Conservation (phyloP, 176 grass and related monocot genomes). For the Oryza brachyantha region DNA sequence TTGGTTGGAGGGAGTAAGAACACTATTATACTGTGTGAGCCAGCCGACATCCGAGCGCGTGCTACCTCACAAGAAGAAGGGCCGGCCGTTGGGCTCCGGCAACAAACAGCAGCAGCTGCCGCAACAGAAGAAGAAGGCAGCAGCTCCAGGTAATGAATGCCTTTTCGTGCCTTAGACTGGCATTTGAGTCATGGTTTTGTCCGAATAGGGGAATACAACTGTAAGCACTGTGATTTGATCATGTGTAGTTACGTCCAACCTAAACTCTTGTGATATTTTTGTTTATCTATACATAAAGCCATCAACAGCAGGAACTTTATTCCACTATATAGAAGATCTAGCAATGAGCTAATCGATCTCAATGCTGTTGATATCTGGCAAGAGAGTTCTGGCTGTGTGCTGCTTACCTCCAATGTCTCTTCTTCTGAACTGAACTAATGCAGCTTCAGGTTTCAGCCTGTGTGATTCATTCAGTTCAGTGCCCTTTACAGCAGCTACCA, state of each 20-base stretch:
- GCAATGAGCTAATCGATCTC: too few relatives aligned
- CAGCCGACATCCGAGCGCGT: neutral
- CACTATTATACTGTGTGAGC: too few relatives aligned
- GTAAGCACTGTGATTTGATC: neutral
- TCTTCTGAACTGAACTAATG: neutral
- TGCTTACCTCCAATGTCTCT: neutral
- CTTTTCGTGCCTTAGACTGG: neutral
- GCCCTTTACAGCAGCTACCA: neutral
- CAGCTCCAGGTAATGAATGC: slow-evolving; percentile 42
- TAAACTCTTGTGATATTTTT: neutral
- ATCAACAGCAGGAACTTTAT: too few relatives aligned
- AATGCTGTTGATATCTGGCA: neutral
- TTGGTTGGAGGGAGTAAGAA: too few relatives aligned
- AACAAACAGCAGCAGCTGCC: slow-evolving; percentile 26
- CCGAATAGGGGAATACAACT: neutral
- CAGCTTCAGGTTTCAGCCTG: neutral
- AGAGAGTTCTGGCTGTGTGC: too few relatives aligned
- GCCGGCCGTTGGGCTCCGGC: slow-evolving; percentile 27
- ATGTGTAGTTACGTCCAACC: neutral
- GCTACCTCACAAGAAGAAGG: slow-evolving; percentile 25
- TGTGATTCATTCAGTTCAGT: neutral
- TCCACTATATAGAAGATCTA: too few relatives aligned
- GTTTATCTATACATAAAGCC: neutral
- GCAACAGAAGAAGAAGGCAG: slow-evolving; percentile 12
- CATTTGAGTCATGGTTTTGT: neutral